Conservation (phyloP, 805 yeast species). For the Spathaspora sp. region DNA sequence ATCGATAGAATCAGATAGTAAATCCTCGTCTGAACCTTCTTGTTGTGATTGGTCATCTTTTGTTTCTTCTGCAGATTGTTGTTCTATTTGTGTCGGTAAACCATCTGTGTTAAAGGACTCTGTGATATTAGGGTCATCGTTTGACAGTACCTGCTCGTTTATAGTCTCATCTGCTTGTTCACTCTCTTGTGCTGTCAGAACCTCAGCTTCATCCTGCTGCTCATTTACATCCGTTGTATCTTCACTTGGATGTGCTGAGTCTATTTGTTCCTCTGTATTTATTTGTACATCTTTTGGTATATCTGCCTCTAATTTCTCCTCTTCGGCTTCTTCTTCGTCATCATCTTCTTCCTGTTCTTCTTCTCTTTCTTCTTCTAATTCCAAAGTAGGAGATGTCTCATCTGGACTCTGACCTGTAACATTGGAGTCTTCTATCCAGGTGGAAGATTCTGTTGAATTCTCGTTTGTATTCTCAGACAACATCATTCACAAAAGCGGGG, state of each 20-base stretch:
- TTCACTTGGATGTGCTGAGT: not conserved
- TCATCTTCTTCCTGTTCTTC: not conserved
- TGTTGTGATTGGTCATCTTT: not conserved
- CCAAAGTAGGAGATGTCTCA: not conserved
- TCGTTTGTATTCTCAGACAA: not conserved
- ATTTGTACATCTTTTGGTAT: not conserved
- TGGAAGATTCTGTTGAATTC: not conserved
- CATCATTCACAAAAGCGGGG: not conserved
- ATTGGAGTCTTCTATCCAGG: not conserved
- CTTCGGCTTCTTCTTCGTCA: not conserved
- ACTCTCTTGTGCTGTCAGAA: not conserved
- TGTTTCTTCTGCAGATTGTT: not conserved
- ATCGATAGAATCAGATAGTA: not conserved
- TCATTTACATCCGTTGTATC: not conserved
- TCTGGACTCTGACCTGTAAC: not conserved
- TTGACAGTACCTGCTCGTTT: not conserved
- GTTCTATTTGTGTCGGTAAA: not conserved
- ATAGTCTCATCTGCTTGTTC: not conserved
- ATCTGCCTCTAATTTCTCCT: not conserved
- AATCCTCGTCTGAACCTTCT: not conserved
- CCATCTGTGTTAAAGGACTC: not conserved
- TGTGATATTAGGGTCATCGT: not conserved
- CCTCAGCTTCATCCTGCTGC: not conserved
- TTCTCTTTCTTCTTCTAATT: not conserved
- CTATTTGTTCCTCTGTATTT: not conserved